A percentile compares a stretch with the other conserved stretches of the same genome.
phyloP scores from a whole-genome alignment of 225 moss, liverwort and hornwort genomes.

The Marchantia paleacea region DNA sequence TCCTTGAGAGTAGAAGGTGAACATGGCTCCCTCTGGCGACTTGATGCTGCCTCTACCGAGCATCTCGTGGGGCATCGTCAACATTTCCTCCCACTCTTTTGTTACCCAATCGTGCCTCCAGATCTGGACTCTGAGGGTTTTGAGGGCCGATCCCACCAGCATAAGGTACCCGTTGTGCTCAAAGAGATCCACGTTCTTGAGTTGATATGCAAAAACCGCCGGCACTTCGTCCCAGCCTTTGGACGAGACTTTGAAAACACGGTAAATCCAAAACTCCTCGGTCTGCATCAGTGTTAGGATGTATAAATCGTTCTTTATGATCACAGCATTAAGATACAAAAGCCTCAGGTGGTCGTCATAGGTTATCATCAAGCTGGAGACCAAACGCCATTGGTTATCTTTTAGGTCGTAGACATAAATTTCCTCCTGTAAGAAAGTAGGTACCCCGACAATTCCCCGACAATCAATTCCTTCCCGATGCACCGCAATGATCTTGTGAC shows the following conservation, averaged over 20 bases:
- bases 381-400: slow-evolving; percentile 30
- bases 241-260: slow-evolving; percentile 34
- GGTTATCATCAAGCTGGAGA: slow-evolving; percentile 40
- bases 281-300: slow-evolving; percentile 41
- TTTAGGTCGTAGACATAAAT: slow-evolving; percentile 41
- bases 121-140: slow-evolving; percentile 35
- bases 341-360: slow-evolving; percentile 30
- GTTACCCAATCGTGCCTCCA: slow-evolving; percentile 37
- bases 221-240: slow-evolving; percentile 40
- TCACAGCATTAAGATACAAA: slow-evolving; percentile 42
- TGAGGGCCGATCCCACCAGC: slow-evolving; percentile 44
- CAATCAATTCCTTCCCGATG: slow-evolving; percentile 29
- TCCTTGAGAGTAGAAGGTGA: slow-evolving; percentile 36
- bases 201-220: slow-evolving; percentile 34
- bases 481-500: slow-evolving; percentile 35
- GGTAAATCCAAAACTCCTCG: slow-evolving; percentile 48
- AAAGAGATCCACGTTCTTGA: slow-evolving; percentile 42
- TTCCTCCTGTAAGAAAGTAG: slow-evolving; percentile 29
- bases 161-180: slow-evolving; percentile 39
- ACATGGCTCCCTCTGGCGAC: slow-evolving; percentile 36
- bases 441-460: slow-evolving; percentile 22
- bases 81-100: slow-evolving; percentile 29
- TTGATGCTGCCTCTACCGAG: slow-evolving; percentile 30
- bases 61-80: slow-evolving; percentile 40
- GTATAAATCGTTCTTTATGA: slow-evolving; percentile 32